phyloP scores from a whole-genome alignment of 2,329 filamentous ascomycete species.

The Knufia petricola region DNA sequence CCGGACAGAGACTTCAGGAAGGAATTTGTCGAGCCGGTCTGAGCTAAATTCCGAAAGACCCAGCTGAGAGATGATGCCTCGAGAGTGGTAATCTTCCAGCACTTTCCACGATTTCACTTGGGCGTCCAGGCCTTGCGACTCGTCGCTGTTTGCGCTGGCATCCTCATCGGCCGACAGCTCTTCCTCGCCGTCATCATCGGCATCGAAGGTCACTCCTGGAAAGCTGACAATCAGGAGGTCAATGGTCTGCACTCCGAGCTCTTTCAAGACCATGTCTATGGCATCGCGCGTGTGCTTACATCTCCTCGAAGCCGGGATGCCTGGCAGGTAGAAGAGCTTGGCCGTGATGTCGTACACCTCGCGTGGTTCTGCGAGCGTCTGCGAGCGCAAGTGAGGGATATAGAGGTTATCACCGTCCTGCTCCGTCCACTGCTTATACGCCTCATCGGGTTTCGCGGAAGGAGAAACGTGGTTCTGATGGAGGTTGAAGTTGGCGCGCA shows the following conservation, averaged over 20 bases:
- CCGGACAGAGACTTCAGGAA: constrained; percentile 58
- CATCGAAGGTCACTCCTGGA: constrained; percentile 86
- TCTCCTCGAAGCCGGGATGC: constrained; percentile 54
- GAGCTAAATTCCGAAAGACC: constrained; percentile 88
- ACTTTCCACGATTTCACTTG: constrained; percentile 59
- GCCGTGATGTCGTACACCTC: constrained; percentile 87
- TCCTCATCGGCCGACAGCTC: constrained; percentile 41
- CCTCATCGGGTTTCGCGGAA: constrained; percentile 9
- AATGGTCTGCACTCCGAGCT: constrained; percentile 64
- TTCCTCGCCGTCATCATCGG: constrained; percentile 72
- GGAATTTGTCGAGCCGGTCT: constrained; percentile 67
- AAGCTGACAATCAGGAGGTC: constrained; percentile 90
- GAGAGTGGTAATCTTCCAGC: constrained; percentile 61
- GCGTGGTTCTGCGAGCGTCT: constrained; percentile 65
- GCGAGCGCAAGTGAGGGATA: constrained; percentile 68
- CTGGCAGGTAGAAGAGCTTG: constrained; percentile 86
- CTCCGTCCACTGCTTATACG: constrained; percentile 55
- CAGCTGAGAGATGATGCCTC: constrained; percentile 63
- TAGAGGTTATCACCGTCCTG: constrained; percentile 54
- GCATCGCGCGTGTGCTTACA: constrained; percentile 66
- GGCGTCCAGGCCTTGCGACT: constrained; percentile 47
- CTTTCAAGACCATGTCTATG: constrained; percentile 66
- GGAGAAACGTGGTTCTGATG: constrained; percentile 50
- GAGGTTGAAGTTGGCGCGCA: constrained; percentile 71
- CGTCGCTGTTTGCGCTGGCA: constrained; percentile 26